A percentile compares a stretch with the other conserved stretches of the same genome.
phyloP scores from a whole-genome alignment of 768 basidiomycete species.

The Antrodiella citrinella region DNA sequence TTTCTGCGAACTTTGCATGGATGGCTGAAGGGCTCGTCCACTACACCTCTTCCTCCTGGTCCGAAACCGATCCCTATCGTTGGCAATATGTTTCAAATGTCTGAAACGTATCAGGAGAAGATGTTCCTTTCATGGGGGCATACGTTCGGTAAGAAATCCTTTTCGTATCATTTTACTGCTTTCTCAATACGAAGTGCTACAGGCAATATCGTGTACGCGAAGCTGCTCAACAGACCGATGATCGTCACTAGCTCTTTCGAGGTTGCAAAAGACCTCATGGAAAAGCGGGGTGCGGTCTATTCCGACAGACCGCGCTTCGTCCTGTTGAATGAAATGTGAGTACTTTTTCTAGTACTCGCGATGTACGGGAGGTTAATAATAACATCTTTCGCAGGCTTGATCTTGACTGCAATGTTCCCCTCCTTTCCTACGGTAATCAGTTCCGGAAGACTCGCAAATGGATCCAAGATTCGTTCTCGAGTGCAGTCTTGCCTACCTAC shows the following conservation, averaged over 20 bases:
- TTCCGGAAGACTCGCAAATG: conserved; percentile 12
- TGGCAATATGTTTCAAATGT: conserved; percentile 11
- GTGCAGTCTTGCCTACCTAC: conserved; percentile 4
- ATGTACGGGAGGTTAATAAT: too few species aligned
- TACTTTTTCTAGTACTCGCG: conserved; percentile 13
- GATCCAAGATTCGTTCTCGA: conserved; percentile 11
- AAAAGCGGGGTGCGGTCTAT: conserved; percentile 21
- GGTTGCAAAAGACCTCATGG: conserved; percentile 19
- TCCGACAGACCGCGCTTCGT: conserved; percentile 20
- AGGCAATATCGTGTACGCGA: conserved; percentile 16
- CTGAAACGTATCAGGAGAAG: conserved; percentile 7
- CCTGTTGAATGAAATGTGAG: conserved; percentile 12
- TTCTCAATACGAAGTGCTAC: too few species aligned
- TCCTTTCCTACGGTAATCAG: conserved; percentile 5
- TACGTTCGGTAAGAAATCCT: conserved; percentile 12
- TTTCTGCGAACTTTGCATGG: too few species aligned
- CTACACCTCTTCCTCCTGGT: conserved; percentile 10
- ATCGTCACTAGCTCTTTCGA: conserved; percentile 18
- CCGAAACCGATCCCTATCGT: conserved; percentile 12
- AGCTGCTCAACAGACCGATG: conserved; percentile 14
- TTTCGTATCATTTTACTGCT: too few species aligned
- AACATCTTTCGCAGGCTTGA: neutral
- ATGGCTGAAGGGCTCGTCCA: neutral
- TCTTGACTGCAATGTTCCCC: neutral
- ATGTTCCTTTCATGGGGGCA: conserved; percentile 9